Conservation (phyloP, 2,329 filamentous ascomycete species). For the Trichoderma polysporum region DNA sequence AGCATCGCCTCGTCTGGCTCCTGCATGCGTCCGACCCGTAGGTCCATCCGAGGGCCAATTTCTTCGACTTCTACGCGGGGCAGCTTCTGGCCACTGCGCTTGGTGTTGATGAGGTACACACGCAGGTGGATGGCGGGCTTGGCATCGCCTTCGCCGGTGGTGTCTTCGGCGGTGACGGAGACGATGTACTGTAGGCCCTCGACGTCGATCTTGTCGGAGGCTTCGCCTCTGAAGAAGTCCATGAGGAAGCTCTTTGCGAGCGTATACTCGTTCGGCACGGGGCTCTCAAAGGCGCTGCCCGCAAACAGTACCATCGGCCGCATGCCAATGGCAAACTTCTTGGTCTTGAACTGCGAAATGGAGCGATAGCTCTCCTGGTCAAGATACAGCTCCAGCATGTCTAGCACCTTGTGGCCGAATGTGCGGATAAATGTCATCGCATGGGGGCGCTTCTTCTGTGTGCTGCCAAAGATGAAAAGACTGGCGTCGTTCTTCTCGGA, state of each 20-base stretch:
- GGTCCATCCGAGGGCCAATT: slow-evolving; percentile 92
- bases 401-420: slow-evolving; percentile 83
- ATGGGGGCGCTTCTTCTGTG: slow-evolving; percentile 94
- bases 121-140: slow-evolving; percentile 66
- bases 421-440: slow-evolving; percentile 78
- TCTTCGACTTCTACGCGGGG: slow-evolving; percentile 92
- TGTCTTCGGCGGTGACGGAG: slow-evolving; percentile 73
- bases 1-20: slow-evolving; percentile 75
- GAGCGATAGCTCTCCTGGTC: slow-evolving; percentile 70
- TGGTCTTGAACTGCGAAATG: slow-evolving; percentile 72
- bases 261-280: slow-evolving; percentile 75
- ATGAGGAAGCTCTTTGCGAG: slow-evolving; percentile 83
- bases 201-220: slow-evolving; percentile 81
- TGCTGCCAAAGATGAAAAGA: slow-evolving; percentile 78
- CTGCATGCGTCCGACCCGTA: slow-evolving; percentile 76
- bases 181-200: slow-evolving; percentile 92
- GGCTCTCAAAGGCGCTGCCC: slow-evolving; percentile 82
- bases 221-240: slow-evolving; percentile 83
- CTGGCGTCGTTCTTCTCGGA: slow-evolving; percentile 93
- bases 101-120: slow-evolving; percentile 82
- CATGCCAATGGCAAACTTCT: slow-evolving; percentile 74
- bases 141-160: slow-evolving; percentile 40
- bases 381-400: slow-evolving; percentile 91
- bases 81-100: slow-evolving; percentile 80
- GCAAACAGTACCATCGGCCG: slow-evolving; percentile 92